Base-by-base conservation (phyloP, 2,329 filamentous ascomycete species). In the Dothideomycetes sp. region DNA sequence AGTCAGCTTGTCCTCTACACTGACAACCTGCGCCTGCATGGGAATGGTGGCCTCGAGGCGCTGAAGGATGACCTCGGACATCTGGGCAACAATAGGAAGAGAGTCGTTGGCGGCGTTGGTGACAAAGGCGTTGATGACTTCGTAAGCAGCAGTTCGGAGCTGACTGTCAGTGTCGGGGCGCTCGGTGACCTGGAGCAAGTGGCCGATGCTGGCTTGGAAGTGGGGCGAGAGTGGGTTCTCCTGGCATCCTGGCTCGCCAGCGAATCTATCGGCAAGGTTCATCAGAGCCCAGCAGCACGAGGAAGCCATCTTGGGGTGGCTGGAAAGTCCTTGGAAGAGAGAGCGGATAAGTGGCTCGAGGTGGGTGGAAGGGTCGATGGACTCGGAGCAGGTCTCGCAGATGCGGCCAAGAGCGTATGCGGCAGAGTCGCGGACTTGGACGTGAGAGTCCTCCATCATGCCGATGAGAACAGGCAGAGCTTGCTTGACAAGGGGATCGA, bases 201-300 rank as follows among this genome's bases (percentile, higher is more conserved):
- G 86, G 54, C 78, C 78, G 44, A 96, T 81, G 58, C 88, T 94
- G 54, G 88, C 77, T 64, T 94, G 82, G 69, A 98, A 98, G 66
- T 95, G 86, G 46, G 81, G 78, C 2, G 88, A 94, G 36, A 98
- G 71, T 32, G 86, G 75, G 66, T 96, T 98, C 36, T 71, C 71
- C 52, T 81, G 70, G 45, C 80, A 81, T 36, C 84, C 85, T 41
- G 80, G 73, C 40, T 95, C 88, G 42, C 87, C 86, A 19, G 87
- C 84, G 59, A 96, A 98, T 45, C 88, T 82, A 59, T 98, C 91
- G 9, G 91, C 89, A 57, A 98, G 69, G 65, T 96, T 98, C 85
- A 98, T 96, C 50, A 98, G 68, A 22, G 91, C 88, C 91, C 93
- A 95, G 69, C 91, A 98, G 77, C 91, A 96, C 19, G 91, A 98